These are phyloP conservation scores for Lentinula guzmanii DNA, from an alignment of 768 basidiomycete genomes.

Conservation along the genomic window DNA sequence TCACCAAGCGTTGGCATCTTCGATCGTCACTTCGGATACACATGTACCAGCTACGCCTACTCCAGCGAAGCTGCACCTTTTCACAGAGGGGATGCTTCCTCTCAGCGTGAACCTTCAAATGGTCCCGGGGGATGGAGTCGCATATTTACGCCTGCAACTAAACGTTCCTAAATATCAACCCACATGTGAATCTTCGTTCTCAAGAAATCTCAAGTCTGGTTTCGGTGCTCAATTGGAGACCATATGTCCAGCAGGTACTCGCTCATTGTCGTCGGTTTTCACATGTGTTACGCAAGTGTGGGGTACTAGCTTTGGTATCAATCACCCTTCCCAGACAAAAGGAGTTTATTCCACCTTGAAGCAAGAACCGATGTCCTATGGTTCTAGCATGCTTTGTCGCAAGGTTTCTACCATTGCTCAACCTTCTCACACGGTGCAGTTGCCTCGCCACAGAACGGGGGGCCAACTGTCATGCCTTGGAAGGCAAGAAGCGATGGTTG, in stretches of 20 bases:
- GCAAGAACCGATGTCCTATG: neutral
- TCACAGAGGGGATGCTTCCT: neutral
- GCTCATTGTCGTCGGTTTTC: neutral
- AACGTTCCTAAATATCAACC: neutral
- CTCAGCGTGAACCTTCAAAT: neutral
- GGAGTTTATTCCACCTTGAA: neutral
- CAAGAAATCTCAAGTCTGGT: neutral
- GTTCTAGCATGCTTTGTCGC: too few species aligned
- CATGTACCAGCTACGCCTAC: neutral
- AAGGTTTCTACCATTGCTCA: neutral
- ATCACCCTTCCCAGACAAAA: neutral
- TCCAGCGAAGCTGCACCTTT: neutral
- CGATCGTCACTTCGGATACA: neutral
- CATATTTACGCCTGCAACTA: neutral
- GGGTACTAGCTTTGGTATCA: neutral
- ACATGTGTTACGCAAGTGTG: slow-evolving; percentile 1
- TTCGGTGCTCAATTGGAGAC: neutral
- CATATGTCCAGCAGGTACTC: neutral
- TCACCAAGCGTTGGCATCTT: neutral
- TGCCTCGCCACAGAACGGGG: slow-evolving; percentile 1
- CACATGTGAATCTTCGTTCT: too few species aligned
- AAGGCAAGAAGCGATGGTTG: neutral
- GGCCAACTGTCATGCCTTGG: neutral
- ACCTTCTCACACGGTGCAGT: neutral
- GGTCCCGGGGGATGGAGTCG: neutral